Conservation (phyloP, 169 alveolate species). For the Eimeria mitis region DNA sequence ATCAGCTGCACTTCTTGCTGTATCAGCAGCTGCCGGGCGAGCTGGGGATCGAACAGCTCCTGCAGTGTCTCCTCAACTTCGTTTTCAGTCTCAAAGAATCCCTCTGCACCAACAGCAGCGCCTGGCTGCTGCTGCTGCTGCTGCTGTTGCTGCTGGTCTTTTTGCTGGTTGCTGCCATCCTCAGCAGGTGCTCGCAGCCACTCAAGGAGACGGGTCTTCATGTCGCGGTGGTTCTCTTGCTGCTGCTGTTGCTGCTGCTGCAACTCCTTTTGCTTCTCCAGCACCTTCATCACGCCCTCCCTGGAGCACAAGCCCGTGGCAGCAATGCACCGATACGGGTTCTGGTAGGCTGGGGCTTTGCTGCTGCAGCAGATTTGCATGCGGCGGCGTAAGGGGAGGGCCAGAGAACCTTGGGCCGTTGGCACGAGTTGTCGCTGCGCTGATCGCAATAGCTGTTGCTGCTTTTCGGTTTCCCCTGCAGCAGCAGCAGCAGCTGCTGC, state of each 20-base stretch:
- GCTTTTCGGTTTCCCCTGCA: slow-evolving; percentile 49
- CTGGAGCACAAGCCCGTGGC: slow-evolving; percentile 55
- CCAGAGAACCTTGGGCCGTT: slow-evolving; percentile 36
- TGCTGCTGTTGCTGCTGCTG: slow-evolving; percentile 68
- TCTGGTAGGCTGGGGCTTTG: slow-evolving; percentile 58
- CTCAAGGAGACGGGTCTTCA: slow-evolving; percentile 42
- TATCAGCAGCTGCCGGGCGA: slow-evolving; percentile 49
- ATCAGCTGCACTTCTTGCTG: slow-evolving; percentile 3
- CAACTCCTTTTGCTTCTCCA: slow-evolving; percentile 63
- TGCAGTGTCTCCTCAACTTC: slow-evolving; percentile 64
- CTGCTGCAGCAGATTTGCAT: slow-evolving; percentile 71
- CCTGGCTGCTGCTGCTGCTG: slow-evolving; percentile 7
- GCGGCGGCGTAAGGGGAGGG: slow-evolving; percentile 74
- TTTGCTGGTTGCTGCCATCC: background rate
- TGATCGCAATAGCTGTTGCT: slow-evolving; percentile 59
- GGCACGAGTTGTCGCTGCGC: slow-evolving; percentile 54
- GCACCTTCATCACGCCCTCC: slow-evolving; percentile 60
- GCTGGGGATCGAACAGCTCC: slow-evolving; percentile 62
- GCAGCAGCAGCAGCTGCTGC: slow-evolving; percentile 70
- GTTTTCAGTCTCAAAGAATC: slow-evolving; percentile 58
- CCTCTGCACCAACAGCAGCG: slow-evolving; percentile 34
- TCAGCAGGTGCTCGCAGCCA: slow-evolving; percentile 11
- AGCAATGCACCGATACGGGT: slow-evolving; percentile 55
- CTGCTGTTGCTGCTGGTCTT: slow-evolving; percentile 7
- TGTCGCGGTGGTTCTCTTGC: slow-evolving; percentile 49